phyloP scores from a whole-genome alignment of 2,329 filamentous ascomycete species.

The Tolypocladium endophyticum region DNA sequence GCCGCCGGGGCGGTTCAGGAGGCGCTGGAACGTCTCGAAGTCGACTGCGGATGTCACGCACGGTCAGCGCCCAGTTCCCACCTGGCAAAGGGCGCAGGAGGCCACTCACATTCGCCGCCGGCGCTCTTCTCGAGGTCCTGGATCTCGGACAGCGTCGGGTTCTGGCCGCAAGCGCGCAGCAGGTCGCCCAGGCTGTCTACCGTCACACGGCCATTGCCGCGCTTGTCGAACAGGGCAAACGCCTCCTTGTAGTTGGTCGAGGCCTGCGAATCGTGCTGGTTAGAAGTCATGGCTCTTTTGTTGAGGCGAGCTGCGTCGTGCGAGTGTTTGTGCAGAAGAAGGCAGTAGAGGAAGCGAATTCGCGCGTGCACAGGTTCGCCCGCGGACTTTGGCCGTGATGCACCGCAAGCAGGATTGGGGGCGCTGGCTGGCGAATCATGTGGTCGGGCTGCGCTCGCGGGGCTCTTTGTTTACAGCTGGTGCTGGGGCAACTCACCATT shows the following conservation, averaged over 20 bases:
- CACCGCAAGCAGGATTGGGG: not conserved
- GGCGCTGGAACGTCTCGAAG: constrained; percentile 92
- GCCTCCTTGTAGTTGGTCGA: constrained; percentile 99
- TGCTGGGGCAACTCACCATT: constrained; percentile 29
- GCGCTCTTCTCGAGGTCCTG: constrained; percentile 82
- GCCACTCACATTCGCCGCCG: constrained; percentile 78
- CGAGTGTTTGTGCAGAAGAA: not conserved
- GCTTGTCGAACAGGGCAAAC: constrained; percentile 99
- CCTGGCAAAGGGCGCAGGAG: not conserved
- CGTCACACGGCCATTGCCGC: constrained; percentile 84
- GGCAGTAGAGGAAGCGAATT: not conserved
- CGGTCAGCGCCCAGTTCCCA: not conserved
- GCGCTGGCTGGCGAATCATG: constrained; percentile 20
- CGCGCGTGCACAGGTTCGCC: not conserved
- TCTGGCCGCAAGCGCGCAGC: constrained; percentile 92
- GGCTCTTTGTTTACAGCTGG: constrained; percentile 22
- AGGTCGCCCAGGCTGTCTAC: constrained; percentile 85
- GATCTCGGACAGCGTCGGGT: constrained; percentile 91
- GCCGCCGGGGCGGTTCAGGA: constrained; percentile 92
- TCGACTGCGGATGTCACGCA: constrained; percentile 55
- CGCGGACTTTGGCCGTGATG: not conserved
- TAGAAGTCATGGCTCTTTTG: constrained; percentile 34
- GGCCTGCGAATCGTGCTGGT: constrained; percentile 47
- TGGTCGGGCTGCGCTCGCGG: constrained; percentile 12
- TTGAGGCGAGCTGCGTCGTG: not conserved